Evolutionary conservation across 495 filamentous ascomycete genomes (phyloP).

Genomic region (Massariosphaeria phaeospora): DNA sequence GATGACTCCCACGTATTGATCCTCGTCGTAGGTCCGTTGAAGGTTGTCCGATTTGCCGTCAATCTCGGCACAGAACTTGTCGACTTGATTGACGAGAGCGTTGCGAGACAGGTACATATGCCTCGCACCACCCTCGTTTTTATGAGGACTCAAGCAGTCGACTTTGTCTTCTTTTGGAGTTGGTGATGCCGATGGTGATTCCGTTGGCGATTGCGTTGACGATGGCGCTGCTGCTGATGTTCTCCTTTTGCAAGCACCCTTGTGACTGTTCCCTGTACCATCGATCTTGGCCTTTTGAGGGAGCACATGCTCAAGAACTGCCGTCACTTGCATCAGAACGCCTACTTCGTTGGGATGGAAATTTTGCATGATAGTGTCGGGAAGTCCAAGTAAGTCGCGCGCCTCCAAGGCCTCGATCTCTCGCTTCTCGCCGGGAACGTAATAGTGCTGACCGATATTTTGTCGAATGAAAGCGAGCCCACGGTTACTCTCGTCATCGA

Average conservation of each 20-base stretch:
- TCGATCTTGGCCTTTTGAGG: not conserved
- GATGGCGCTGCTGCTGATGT: too few relatives aligned
- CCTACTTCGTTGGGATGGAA: conserved; percentile 7
- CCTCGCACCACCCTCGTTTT: not conserved
- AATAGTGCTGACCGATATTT: not conserved
- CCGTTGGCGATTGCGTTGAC: not conserved
- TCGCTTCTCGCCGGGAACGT: not conserved
- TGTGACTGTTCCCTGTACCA: not conserved
- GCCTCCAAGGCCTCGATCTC: not conserved
- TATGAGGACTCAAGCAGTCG: not conserved
- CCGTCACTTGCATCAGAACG: not conserved
- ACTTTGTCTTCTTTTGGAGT: not conserved
- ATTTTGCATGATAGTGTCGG: not conserved
- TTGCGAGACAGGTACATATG: not conserved
- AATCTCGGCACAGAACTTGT: not conserved
- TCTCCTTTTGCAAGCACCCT: too few relatives aligned
- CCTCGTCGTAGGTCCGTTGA: not conserved
- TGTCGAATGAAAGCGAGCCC: conserved; percentile 1
- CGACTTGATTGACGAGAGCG: not conserved
- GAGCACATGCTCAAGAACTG: not conserved
- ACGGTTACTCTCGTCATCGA: not conserved
- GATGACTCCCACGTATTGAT: not conserved
- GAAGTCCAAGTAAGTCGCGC: not conserved
- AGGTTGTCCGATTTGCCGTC: not conserved
- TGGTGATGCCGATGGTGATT: not conserved